Conservation (phyloP, 208 protist species). For the Wallacemonas rigidus region DNA sequence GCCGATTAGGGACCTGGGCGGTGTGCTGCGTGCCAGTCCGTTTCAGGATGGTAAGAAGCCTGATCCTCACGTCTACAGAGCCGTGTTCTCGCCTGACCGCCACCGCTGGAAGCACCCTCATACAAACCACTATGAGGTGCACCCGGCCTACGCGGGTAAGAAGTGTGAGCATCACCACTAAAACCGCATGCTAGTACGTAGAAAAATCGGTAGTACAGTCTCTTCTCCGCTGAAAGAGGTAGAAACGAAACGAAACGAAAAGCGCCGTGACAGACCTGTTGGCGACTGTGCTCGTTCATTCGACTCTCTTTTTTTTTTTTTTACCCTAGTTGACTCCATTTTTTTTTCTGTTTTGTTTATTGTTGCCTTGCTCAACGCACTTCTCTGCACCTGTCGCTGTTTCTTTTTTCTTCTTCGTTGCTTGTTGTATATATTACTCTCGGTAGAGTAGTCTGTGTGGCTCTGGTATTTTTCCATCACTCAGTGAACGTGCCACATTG, state of each 20-base stretch:
- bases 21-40: slow-evolving; percentile 63
- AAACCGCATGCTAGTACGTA: neutral
- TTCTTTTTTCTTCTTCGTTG: slow-evolving; percentile 16
- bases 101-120: slow-evolving; percentile 79
- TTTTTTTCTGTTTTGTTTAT: neutral
- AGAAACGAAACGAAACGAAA: neutral
- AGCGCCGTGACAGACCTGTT: neutral
- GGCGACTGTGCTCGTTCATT: neutral
- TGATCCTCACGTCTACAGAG: slow-evolving; percentile 78
- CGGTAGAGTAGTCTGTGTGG: neutral
- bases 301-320: slow-evolving; percentile 14
- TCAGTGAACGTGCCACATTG: too few species aligned
- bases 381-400: neutral
- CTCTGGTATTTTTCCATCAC: too few species aligned
- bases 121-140: slow-evolving; percentile 79
- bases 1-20: slow-evolving; percentile 78
- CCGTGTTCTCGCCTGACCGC: slow-evolving; percentile 84
- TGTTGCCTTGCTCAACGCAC: neutral
- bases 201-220: neutral
- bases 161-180: slow-evolving; percentile 30
- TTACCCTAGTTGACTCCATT: slow-evolving; percentile 7
- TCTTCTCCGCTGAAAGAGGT: neutral
- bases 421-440: neutral
- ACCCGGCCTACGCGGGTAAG: slow-evolving; percentile 71
- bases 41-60: slow-evolving; percentile 86